phyloP scores from a whole-genome alignment of 192 early-diverging fungal species.

The Spizellomyces sp. region DNA sequence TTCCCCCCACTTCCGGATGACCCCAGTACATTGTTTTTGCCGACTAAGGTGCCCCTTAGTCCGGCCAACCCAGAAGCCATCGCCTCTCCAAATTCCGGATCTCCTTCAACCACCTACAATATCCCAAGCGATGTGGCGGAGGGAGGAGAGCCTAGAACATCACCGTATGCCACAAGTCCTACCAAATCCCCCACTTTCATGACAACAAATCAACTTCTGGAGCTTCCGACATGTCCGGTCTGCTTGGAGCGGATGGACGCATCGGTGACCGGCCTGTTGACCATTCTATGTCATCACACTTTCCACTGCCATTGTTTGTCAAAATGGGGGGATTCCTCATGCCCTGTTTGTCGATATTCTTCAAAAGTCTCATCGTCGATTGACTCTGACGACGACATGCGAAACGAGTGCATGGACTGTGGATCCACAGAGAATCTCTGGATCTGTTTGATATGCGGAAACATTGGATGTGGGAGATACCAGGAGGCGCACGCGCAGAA shows the following conservation, averaged over 20 bases:
- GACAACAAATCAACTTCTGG: conserved; percentile 47
- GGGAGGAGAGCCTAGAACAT: not conserved
- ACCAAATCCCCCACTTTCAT: not conserved
- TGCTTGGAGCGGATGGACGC: conserved; percentile 96
- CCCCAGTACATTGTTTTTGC: conserved; percentile 30
- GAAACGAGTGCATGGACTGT: conserved; percentile 75
- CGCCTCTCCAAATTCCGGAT: not conserved
- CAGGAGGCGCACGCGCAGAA: conserved; percentile 83
- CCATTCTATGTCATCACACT: conserved; percentile 92
- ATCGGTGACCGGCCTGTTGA: conserved; percentile 82
- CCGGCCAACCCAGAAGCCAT: not conserved
- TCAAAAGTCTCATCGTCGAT: conserved; percentile 43
- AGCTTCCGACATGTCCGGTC: conserved; percentile 94
- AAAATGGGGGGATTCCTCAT: conserved; percentile 87
- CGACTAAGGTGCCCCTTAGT: not conserved
- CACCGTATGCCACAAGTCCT: not conserved
- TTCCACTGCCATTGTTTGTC: conserved; percentile 92
- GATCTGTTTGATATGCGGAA: conserved; percentile 97
- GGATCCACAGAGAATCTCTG: conserved; percentile 79
- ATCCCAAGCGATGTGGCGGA: not conserved
- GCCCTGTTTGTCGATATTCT: conserved; percentile 89
- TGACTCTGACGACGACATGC: conserved; percentile 32
- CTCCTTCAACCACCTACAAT: not conserved
- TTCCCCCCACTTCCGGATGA: conserved; percentile 47
- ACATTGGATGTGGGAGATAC: conserved; percentile 96